Conservation (phyloP, 2,329 filamentous ascomycete species). For the Colletotrichum incanum region DNA sequence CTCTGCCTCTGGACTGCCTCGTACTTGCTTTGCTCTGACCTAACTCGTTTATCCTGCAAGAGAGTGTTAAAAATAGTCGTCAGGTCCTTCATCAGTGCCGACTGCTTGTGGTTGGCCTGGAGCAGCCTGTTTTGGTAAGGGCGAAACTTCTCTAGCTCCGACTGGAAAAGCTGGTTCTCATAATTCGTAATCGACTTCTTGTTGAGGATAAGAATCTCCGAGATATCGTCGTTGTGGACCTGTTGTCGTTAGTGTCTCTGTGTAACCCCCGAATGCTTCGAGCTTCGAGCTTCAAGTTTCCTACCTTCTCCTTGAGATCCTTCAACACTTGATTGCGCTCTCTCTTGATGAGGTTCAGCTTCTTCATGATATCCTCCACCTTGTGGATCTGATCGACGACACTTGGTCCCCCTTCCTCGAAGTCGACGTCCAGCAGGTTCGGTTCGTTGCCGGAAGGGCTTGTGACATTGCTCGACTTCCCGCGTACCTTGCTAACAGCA, state of each 20-base stretch:
- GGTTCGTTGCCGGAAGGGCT: constrained; percentile 77
- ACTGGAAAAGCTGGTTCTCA: constrained; percentile 92
- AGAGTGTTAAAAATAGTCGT: constrained; percentile 89
- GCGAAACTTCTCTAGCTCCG: constrained; percentile 97
- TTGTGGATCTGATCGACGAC: constrained; percentile 90
- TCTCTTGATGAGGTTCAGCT: constrained; percentile 91
- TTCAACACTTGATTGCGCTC: constrained; percentile 94
- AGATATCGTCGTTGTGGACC: constrained; percentile 98
- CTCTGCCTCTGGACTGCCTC: constrained; percentile 89
- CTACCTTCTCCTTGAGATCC: constrained; percentile 96
- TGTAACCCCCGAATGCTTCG: background rate
- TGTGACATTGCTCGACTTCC: constrained; percentile 72
- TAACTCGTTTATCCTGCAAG: constrained; percentile 93
- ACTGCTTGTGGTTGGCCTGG: constrained; percentile 96
- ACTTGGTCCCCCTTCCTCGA: constrained; percentile 83
- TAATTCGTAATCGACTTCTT: constrained; percentile 96
- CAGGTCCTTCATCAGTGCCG: constrained; percentile 93
- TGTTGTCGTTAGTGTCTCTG: constrained; percentile 57
- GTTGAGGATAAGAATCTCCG: constrained; percentile 96
- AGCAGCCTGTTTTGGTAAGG: constrained; percentile 92
- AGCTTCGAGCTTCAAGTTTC: constrained; percentile 42
- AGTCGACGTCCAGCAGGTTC: constrained; percentile 92
- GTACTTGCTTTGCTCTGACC: constrained; percentile 95
- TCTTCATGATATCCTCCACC: constrained; percentile 93
- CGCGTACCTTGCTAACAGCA: constrained; percentile 84